Conservation (phyloP, 2,329 filamentous ascomycete species). For the Aspergillus pseudoterreus region DNA sequence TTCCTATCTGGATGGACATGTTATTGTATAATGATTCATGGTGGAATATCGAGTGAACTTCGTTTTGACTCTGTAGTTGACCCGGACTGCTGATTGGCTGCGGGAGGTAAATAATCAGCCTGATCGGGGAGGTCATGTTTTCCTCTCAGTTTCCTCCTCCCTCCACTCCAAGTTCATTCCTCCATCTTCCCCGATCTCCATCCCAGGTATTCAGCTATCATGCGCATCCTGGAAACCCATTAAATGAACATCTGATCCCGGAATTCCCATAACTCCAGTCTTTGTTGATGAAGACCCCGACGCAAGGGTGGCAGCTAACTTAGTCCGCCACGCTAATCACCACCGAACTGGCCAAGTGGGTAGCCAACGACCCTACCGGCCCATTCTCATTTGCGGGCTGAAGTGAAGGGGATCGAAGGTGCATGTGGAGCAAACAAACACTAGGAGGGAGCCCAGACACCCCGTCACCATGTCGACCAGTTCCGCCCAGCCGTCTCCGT, state of each 20-base stretch:
- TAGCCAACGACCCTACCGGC: neutral
- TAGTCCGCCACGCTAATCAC: slow-evolving; percentile 2
- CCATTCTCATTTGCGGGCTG: slow-evolving; percentile 1
- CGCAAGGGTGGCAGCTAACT: slow-evolving; percentile 1
- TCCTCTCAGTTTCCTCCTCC: too few species aligned
- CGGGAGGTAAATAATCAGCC: too few species aligned
- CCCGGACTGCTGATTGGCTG: too few species aligned
- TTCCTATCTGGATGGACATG: neutral
- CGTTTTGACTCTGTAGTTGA: too few species aligned
- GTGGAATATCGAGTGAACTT: too few species aligned
- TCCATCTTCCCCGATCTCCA: too few species aligned
- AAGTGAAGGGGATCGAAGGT: slow-evolving; percentile 1
- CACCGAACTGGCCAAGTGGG: slow-evolving; percentile 1
- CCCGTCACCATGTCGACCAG: slow-evolving; percentile 33
- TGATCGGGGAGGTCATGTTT: too few species aligned
- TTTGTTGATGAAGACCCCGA: neutral
- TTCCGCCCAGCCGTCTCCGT: slow-evolving; percentile 14
- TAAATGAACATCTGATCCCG: neutral
- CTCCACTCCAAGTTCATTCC: too few species aligned
- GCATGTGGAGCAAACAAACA: slow-evolving; percentile 26
- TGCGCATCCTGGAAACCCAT: too few species aligned
- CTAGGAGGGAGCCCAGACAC: slow-evolving; percentile 13
- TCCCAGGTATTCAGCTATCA: too few species aligned
- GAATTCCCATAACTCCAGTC: neutral
- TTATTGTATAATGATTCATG: too few species aligned